phyloP scores from a whole-genome alignment of 2,329 filamentous ascomycete genomes.

The Helotiales sp. region DNA sequence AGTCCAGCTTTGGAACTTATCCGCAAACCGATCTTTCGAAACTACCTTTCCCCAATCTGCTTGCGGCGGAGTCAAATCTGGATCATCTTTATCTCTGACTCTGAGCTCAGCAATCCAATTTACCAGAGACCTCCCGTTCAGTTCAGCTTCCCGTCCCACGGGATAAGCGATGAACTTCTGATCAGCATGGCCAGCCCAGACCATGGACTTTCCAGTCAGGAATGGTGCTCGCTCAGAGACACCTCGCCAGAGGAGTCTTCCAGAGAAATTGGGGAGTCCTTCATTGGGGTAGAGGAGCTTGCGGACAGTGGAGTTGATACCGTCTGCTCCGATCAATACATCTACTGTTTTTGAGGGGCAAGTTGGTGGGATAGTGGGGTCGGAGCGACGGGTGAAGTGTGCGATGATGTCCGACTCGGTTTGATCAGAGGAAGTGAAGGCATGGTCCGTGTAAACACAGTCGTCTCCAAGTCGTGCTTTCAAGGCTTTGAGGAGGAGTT shows the following conservation, averaged over 20 bases:
- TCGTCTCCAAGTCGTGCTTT: conserved; percentile 42
- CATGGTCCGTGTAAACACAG: conserved; percentile 41
- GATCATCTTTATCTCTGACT: conserved; percentile 42
- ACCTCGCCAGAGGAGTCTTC: conserved; percentile 47
- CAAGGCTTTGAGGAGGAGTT: conserved; percentile 43
- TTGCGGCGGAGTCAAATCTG: conserved; percentile 44
- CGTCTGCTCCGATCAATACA: conserved; percentile 43
- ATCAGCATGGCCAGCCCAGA: conserved; percentile 47
- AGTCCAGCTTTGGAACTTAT: conserved; percentile 41
- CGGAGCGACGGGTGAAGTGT: conserved; percentile 35
- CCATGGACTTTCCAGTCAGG: conserved; percentile 44
- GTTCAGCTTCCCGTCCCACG: conserved; percentile 39
- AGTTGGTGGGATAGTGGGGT: conserved; percentile 29
- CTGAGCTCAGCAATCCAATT: conserved; percentile 49
- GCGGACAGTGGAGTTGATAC: conserved; percentile 45
- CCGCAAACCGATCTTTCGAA: conserved; percentile 41
- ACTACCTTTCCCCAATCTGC: conserved; percentile 46
- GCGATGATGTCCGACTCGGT: conserved; percentile 39
- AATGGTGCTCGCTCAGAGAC: conserved; percentile 42
- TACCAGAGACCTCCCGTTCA: conserved; percentile 40
- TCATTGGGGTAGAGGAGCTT: conserved; percentile 43
- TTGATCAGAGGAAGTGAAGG: conserved; percentile 39
- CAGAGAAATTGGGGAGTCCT: conserved; percentile 45
- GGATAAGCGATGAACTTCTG: conserved; percentile 50
- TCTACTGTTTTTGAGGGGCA: conserved; percentile 36